phyloP scores from a whole-genome alignment of 345 rosid species.

The Gossypium australe region DNA sequence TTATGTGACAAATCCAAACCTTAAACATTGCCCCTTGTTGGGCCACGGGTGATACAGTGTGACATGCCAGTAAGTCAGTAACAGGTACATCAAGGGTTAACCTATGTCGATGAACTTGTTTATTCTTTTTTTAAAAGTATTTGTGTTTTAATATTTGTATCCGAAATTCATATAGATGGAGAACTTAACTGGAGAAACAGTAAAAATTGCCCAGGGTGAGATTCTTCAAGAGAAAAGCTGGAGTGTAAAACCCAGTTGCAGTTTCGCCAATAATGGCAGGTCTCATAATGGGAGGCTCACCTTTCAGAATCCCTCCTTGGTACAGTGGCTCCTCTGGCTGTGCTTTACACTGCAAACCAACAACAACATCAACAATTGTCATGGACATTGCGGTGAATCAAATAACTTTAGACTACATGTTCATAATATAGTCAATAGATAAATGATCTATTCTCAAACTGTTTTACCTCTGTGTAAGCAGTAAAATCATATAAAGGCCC shows the following conservation, averaged over 20 bases:
- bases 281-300: slow-evolving; percentile 12
- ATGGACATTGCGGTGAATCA: background rate
- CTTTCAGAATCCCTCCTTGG: slow-evolving; percentile 66
- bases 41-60: background rate
- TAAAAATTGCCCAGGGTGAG: slow-evolving; percentile 47
- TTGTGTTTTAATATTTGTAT: background rate
- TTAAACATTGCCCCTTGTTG: background rate
- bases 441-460: background rate
- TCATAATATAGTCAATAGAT: background rate
- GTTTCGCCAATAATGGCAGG: background rate
- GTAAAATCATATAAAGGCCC: slow-evolving; percentile 62
- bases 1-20: slow-evolving; percentile 1
- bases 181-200: slow-evolving; percentile 67
- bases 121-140: too few species aligned
- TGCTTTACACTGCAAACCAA: slow-evolving; percentile 51
- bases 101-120: background rate
- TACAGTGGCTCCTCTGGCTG: slow-evolving; percentile 59
- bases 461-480: slow-evolving; percentile 61
- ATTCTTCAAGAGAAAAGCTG: slow-evolving; percentile 50
- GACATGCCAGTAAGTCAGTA: background rate
- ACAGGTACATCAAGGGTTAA: background rate
- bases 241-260: slow-evolving; percentile 25
- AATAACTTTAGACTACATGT: background rate
- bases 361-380: background rate
- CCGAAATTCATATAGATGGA: background rate